These are phyloP conservation scores for Leccinum subgranulosum DNA, from an alignment of 768 basidiomycete genomes.

Conservation along the genomic window DNA sequence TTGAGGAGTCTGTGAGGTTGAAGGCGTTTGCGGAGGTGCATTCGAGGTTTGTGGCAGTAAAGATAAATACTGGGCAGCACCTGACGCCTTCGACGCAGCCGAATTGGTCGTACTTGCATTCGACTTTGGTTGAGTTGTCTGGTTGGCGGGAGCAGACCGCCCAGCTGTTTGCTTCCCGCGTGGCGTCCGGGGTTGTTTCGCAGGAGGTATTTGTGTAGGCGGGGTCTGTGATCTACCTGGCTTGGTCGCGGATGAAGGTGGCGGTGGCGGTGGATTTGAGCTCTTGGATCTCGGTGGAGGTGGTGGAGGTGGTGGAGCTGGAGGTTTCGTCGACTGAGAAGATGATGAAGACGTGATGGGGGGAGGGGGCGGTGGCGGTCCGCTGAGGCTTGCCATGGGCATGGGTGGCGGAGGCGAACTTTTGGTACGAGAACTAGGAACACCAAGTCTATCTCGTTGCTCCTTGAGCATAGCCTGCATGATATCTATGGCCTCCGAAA, in stretches of 20 bases:
- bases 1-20: neutral
- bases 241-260: constrained; percentile 3
- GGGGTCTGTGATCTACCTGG: constrained; percentile 2
- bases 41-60: neutral
- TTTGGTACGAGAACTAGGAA: constrained; percentile 14
- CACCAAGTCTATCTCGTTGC: constrained; percentile 21
- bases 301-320: constrained; percentile 6
- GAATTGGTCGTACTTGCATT: neutral
- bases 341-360: constrained; percentile 20
- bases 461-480: constrained; percentile 16
- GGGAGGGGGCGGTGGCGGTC: constrained; percentile 23
- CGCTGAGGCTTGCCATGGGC: constrained; percentile 15
- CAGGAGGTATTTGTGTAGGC: constrained; percentile 14
- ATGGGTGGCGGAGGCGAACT: constrained; percentile 12
- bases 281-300: constrained; percentile 13
- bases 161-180: neutral
- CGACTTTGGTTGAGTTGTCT: neutral
- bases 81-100: neutral
- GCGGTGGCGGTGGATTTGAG: neutral
- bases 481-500: constrained; percentile 5
- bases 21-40: neutral
- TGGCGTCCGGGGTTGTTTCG: constrained; percentile 1
- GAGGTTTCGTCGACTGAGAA: constrained; percentile 18
- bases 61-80: neutral
- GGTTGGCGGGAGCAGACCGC: neutral